These are phyloP conservation scores for Ottelia alismoides DNA, from an alignment of 106 monocot genomes.

Conservation along the genomic window DNA sequence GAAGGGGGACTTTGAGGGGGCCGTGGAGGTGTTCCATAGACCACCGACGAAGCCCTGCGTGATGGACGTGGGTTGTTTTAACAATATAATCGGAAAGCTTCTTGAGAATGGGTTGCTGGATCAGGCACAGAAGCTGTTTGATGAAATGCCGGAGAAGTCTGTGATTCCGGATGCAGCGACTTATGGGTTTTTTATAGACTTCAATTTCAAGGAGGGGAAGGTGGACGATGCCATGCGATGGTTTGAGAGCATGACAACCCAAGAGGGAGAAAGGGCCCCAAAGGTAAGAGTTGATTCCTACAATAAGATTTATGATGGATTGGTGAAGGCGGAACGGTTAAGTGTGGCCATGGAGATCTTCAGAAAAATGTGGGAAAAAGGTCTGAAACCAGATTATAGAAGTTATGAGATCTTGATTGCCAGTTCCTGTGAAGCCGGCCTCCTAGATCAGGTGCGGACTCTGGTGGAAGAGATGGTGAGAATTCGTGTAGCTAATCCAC, in stretches of 20 bases:
- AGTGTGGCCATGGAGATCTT: too few species aligned
- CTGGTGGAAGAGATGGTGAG: too few species aligned
- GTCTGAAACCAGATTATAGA: conserved; percentile 20
- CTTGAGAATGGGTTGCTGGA: conserved; percentile 1
- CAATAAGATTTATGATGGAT: conserved; percentile 51
- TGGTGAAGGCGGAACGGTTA: conserved; percentile 36
- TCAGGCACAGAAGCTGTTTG: too few species aligned
- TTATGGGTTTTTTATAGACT: conserved; percentile 47
- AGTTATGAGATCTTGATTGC: conserved; percentile 41
- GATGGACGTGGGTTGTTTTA: too few species aligned
- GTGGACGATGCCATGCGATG: conserved; percentile 31
- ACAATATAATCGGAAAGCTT: conserved; percentile 13
- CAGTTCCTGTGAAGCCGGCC: conserved; percentile 29
- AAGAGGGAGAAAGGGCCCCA: too few species aligned
- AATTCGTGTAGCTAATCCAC: too few species aligned
- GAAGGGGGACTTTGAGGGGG: neutral
- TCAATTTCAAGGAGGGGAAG: conserved; percentile 32
- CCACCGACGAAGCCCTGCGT: too few species aligned
- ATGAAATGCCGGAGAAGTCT: too few species aligned
- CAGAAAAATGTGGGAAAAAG: conserved; percentile 44
- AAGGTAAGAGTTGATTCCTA: too few species aligned
- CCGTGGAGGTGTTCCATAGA: too few species aligned
- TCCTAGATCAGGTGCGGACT: conserved; percentile 33
- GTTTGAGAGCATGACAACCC: too few species aligned
- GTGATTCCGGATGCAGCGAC: conserved; percentile 21